These are phyloP conservation scores for Camellia granthamiana DNA, from an alignment of 148 eudicot genomes.

Conservation along the genomic window DNA sequence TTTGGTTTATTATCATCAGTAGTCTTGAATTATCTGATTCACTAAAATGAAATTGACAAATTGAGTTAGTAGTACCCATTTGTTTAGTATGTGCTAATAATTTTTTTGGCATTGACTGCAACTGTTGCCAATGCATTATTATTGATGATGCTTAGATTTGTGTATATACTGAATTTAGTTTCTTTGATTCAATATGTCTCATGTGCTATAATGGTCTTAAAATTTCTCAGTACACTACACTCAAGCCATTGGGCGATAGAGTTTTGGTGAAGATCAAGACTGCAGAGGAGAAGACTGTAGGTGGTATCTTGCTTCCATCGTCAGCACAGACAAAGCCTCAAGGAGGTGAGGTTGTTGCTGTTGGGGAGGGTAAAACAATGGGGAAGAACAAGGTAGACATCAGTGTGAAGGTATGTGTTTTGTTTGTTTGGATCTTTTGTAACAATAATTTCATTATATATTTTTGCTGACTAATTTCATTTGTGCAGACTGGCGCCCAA, in stretches of 20 bases:
- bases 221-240: constrained; percentile 60
- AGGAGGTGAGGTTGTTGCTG: constrained; percentile 82
- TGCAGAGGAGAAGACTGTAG: constrained; percentile 66
- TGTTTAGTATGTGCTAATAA: not conserved
- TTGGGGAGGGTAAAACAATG: constrained; percentile 75
- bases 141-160: not conserved
- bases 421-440: not conserved
- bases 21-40: not conserved
- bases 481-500: constrained; percentile 59
- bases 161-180: not conserved
- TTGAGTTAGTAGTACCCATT: not conserved
- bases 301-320: constrained; percentile 83
- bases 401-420: constrained; percentile 50
- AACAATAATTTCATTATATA: not conserved
- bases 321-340: constrained; percentile 72
- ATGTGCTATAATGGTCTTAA: not conserved
- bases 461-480: not conserved
- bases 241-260: constrained; percentile 83
- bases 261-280: constrained; percentile 68
- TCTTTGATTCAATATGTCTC: not conserved
- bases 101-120: not conserved
- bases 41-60: not conserved
- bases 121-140: not conserved
- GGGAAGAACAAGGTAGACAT: constrained; percentile 68
- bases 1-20: not conserved